Evolutionary conservation across 306 rosid genomes (phyloP), one percentile per base, ranked within the genome.

Genomic region (Sindora glabra): DNA sequence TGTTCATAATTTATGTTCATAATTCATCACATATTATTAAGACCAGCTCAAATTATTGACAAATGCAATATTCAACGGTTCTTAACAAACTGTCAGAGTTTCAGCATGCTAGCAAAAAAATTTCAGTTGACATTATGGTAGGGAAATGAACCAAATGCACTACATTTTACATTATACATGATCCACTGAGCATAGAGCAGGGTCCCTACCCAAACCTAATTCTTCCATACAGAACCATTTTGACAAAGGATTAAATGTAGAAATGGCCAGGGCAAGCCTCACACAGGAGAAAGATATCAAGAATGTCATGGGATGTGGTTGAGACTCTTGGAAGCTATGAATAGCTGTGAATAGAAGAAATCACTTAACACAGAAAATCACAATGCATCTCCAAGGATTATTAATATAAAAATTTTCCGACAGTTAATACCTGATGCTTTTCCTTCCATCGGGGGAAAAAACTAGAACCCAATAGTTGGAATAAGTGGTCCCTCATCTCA

Each of bases 401-500:
- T 54, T 37, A 53, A 12, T 44, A n/a, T 29, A 39, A 22, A 68
- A 62, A 39, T 45, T 59, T 19, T 59, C 22, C 18, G 59, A 40
- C 30, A 65, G 52, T 47, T 48, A 65, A 45, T 75, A 89, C 99
- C 96, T 92, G 99, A 74, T 92, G 95, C 34, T 77, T 92, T 84
- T 92, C 95, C 83, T 92, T 92, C 99, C 99, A 92, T 70, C 89
- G 82, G 1, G 95, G 95, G 53, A 92, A 92, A 75, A 92, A 89
- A 74, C 53, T 89, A 27, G 87, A 86, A 47, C 99, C 99, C 15
- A 92, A 66, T 52, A 92, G 79, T 80, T 89, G 96, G 77, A 92
- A 92, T 63, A 89, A 76, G 72, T 89, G 99, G 53, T 92, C 99
- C 69, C 99, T 82, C 99, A 92, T 92, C 80, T 92, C 96, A 33